phyloP scores from a whole-genome alignment of 345 rosid genomes.

The Populus deltoides region DNA sequence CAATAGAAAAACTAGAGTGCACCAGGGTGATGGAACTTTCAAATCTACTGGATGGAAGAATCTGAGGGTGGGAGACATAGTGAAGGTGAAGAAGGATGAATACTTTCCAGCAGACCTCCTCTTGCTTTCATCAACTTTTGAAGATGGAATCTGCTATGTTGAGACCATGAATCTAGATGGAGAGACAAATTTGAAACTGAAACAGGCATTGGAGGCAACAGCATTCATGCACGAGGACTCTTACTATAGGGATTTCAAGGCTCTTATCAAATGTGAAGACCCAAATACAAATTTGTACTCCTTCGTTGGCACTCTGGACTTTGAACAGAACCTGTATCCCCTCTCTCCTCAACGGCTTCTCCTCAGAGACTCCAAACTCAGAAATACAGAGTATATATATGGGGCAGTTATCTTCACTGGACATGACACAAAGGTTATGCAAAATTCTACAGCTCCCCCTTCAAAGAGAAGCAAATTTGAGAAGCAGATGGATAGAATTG shows the following conservation, averaged over 20 bases:
- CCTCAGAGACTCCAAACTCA: constrained; percentile 77
- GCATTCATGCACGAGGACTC: constrained; percentile 57
- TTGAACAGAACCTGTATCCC: constrained; percentile 51
- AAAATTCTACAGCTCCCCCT: constrained; percentile 77
- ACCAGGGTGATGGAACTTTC: constrained; percentile 51
- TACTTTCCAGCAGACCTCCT: constrained; percentile 85
- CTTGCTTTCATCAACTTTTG: constrained; percentile 77
- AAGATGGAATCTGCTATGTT: constrained; percentile 79
- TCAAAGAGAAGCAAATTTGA: constrained; percentile 89
- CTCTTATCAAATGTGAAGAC: constrained; percentile 73
- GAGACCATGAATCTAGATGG: constrained; percentile 98
- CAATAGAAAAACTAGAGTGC: constrained; percentile 71
- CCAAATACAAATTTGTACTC: constrained; percentile 88
- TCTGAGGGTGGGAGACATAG: constrained; percentile 75
- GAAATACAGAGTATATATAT: constrained; percentile 74
- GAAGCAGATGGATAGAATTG: constrained; percentile 71
- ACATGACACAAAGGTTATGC: constrained; percentile 88
- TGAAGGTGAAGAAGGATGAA: constrained; percentile 77
- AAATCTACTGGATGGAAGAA: constrained; percentile 58
- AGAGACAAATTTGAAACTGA: constrained; percentile 82
- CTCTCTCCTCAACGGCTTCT: constrained; percentile 83
- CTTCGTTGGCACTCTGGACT: constrained; percentile 72
- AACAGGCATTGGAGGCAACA: constrained; percentile 76
- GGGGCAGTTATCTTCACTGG: constrained; percentile 89
- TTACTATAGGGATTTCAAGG: constrained; percentile 57